Base-by-base conservation (phyloP, 2,329 filamentous ascomycete genomes). In the Macrophomina tecta region DNA sequence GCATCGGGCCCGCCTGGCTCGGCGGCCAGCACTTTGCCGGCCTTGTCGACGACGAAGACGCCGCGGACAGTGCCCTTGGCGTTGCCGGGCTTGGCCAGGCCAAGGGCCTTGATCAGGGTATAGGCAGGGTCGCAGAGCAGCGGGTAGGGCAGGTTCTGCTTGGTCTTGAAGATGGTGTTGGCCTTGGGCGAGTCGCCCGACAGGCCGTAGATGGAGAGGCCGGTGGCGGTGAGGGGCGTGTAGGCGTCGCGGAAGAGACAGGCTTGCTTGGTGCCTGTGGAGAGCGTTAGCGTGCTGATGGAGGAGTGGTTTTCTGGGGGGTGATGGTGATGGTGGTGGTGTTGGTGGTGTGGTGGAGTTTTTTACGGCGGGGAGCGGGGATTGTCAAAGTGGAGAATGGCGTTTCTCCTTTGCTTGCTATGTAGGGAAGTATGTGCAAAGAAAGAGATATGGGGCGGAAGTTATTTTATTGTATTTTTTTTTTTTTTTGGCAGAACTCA, bases 221-320 rank as follows among this genome's bases (percentile, higher is more conserved):
- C 94, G 65, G 88, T 90, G 34, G 88, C 86, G 11, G 91, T 94
- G 65, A 98, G 86, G 61, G 89, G 83, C 55, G 85, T 82, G 81
- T 97, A 92, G 30, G 88, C 85, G 84, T 98, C 94, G 75, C 95
- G 91, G 86, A 99, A 98, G 72, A 94, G 84, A 81, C 94, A 97
- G 69, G 86, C 95, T 85, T 99, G 95, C 68, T 86, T 95, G 66
- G 93, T 98, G 85, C 94, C 94, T 97, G 36, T 23, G 23, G 23
- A 23, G 23, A 23, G 23, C 23, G 23, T 23, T 23, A 23, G 23
- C 23, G 23, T 23, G 23, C 3, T 23, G 23, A 23, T 23, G 23
- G 23, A 23, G 23, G 23, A 23, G 23, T 23, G 23, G 23, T 23
- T 23, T 23, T 23, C 3, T 23, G 23, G 23, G 23, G 23, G 23